A percentile compares a stretch with the other conserved stretches of the same genome.
Conservation (phyloP, 768 basidiomycete species). For the Podaxis pistillaris region DNA sequence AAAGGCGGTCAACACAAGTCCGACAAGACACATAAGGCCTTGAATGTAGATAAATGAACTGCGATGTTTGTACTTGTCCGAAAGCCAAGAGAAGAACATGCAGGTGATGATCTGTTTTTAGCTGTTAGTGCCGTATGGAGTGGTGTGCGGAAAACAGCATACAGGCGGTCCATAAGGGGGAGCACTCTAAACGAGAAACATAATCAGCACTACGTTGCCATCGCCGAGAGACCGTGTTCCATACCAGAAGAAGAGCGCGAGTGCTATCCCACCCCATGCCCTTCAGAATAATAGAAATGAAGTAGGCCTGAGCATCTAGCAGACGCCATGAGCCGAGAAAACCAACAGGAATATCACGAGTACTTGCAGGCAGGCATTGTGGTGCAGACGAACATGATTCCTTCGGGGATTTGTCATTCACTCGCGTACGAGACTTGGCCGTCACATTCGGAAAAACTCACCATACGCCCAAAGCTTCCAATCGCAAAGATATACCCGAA, state of each 20-base stretch:
- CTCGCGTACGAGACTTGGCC: slow-evolving; percentile 4
- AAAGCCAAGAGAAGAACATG: slow-evolving; percentile 44
- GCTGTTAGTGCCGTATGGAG: background rate
- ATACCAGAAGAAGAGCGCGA: slow-evolving; percentile 40
- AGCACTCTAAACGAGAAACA: slow-evolving; percentile 32
- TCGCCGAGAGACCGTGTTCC: slow-evolving; percentile 11
- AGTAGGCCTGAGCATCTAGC: slow-evolving; percentile 42
- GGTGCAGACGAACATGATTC: slow-evolving; percentile 43
- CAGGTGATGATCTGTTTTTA: slow-evolving; percentile 32
- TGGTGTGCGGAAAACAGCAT: slow-evolving; percentile 16
- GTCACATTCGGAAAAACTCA: slow-evolving; percentile 17
- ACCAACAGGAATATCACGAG: background rate
- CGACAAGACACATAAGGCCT: slow-evolving; percentile 36
- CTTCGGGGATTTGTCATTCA: slow-evolving; percentile 20
- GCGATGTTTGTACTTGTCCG: slow-evolving; percentile 43
- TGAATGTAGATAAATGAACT: slow-evolving; percentile 40
- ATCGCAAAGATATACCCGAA: slow-evolving; percentile 38
- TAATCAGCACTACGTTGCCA: background rate
- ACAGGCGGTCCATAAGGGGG: slow-evolving; percentile 46
- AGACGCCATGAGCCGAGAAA: background rate
- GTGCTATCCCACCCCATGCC: slow-evolving; percentile 42
- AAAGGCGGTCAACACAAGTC: slow-evolving; percentile 38
- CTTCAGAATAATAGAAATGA: slow-evolving; percentile 44
- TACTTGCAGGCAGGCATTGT: slow-evolving; percentile 41
- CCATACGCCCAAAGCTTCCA: slow-evolving; percentile 50